These are phyloP conservation scores for Hericium rajendrae DNA, from an alignment of 768 basidiomycete genomes.

Conservation along the genomic window DNA sequence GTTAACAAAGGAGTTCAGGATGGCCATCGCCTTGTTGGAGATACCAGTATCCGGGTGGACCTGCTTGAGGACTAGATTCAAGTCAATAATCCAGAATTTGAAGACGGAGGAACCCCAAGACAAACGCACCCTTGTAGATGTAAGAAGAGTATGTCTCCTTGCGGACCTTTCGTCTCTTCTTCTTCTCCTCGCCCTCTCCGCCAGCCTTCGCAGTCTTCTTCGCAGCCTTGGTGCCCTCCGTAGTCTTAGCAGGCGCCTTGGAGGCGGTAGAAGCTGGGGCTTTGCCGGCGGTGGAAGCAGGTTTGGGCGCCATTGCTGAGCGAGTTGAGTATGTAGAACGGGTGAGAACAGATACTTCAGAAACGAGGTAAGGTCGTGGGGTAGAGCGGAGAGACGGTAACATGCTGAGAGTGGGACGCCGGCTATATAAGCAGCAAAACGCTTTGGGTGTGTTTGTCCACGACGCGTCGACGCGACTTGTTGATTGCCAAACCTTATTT, in stretches of 20 bases:
- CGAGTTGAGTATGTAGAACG: conserved; percentile 46
- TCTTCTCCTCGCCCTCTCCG: conserved; percentile 56
- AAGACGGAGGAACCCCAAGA: neutral
- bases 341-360: conserved; percentile 19
- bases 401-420: conserved; percentile 5
- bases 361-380: conserved; percentile 6
- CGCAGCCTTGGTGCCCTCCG: conserved; percentile 39
- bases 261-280: conserved; percentile 58
- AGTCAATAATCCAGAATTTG: conserved; percentile 1
- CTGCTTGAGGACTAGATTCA: conserved; percentile 74
- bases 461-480: conserved; percentile 24
- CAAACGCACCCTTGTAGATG: conserved; percentile 76
- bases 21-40: conserved; percentile 94
- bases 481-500: conserved; percentile 30
- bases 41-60: conserved; percentile 98
- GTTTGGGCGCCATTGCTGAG: conserved; percentile 54
- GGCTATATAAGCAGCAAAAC: conserved; percentile 10
- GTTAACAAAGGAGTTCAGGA: conserved; percentile 87
- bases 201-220: conserved; percentile 48
- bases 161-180: conserved; percentile 79
- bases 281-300: conserved; percentile 79
- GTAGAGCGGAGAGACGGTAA: conserved; percentile 6
- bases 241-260: conserved; percentile 52
- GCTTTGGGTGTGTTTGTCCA: conserved; percentile 19
- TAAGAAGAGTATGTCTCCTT: conserved; percentile 93